Percentiles rank a stretch among this genome's conserved stretches.
These are phyloP conservation scores for Pichia sp. DNA, from an alignment of 1,139 yeast species.

Conservation along the genomic window DNA sequence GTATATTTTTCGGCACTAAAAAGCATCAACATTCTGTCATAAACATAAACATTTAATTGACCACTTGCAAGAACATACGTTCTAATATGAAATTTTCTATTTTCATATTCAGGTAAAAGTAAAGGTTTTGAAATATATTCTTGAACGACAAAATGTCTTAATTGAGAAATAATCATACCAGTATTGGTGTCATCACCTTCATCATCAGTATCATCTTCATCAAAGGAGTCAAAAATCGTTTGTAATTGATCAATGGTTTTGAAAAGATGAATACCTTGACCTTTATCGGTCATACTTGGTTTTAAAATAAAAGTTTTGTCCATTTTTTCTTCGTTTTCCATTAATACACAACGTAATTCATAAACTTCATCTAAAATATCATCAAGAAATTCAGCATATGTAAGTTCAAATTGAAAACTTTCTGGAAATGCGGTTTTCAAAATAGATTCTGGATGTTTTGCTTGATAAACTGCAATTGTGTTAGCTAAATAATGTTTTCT, in stretches of 20 bases:
- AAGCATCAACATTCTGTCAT: constrained; percentile 68
- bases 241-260: constrained; percentile 74
- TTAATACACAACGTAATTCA: constrained; percentile 76
- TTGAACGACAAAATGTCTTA: constrained; percentile 87
- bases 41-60: constrained; percentile 69
- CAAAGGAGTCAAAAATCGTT: constrained; percentile 76
- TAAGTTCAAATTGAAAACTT: constrained; percentile 78
- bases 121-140: constrained; percentile 67
- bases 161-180: constrained; percentile 75
- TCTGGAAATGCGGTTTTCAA: constrained; percentile 62
- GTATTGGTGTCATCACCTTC: constrained; percentile 37
- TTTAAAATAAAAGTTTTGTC: constrained; percentile 74
- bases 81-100: constrained; percentile 82
- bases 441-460: constrained; percentile 67
- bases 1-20: constrained; percentile 60
- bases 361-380: constrained; percentile 89
- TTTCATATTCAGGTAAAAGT: constrained; percentile 51
- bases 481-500: constrained; percentile 84
- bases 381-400: constrained; percentile 91
- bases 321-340: constrained; percentile 37
- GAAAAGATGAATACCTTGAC: constrained; percentile 88
- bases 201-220: constrained; percentile 57
- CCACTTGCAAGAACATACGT: constrained; percentile 78
- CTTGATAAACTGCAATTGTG: constrained; percentile 65
- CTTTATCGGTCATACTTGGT: constrained; percentile 96